Conservation (phyloP, 495 filamentous ascomycete genomes). For the Xylaria sp. region DNA sequence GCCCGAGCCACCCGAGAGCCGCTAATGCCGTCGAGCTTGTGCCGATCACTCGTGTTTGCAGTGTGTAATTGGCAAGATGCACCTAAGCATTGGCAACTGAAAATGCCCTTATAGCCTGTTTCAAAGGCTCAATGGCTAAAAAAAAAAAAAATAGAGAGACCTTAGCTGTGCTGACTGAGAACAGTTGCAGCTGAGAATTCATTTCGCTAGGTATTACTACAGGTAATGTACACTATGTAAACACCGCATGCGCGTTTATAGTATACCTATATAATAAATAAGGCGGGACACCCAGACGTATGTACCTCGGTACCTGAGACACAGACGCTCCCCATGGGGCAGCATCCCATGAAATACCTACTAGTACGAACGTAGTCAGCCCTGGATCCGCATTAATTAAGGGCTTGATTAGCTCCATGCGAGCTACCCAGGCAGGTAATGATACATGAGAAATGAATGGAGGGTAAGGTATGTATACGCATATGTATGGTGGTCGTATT, state of each 20-base stretch:
- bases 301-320: too few species aligned
- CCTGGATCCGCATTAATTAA: neutral
- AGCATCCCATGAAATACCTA: neutral
- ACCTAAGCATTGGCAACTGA: neutral
- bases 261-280: too few species aligned
- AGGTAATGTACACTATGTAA: too few species aligned
- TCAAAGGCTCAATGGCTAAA: too few species aligned
- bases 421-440: neutral
- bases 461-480: too few species aligned
- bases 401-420: neutral
- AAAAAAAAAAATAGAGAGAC: neutral
- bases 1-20: constrained; percentile 30
- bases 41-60: neutral
- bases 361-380: neutral
- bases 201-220: too few species aligned
- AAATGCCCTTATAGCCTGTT: neutral
- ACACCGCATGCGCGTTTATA: neutral
- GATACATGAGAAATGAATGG: neutral
- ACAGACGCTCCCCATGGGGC: neutral
- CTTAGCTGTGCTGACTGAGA: neutral
- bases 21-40: neutral
- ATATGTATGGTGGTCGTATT: neutral
- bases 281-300: neutral
- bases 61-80: neutral
- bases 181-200: too few species aligned